Conservation (phyloP, 345 rosid genomes). For the Nephelium lappaceum region DNA sequence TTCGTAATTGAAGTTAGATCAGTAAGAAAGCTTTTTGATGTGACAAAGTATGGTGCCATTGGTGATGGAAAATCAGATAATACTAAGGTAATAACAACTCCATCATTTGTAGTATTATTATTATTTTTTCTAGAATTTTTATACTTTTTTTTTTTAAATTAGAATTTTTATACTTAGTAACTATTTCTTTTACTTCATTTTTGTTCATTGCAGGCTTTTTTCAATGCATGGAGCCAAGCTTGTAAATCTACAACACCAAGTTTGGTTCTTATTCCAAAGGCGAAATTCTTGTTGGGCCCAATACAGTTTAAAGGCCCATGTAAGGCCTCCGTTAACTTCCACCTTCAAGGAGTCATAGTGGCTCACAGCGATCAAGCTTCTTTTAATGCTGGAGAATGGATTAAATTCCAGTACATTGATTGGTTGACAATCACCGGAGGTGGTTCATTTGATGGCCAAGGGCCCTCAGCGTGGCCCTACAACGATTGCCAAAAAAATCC, state of each 20-base stretch:
- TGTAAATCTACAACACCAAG: constrained; percentile 9
- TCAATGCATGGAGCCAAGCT: constrained; percentile 20
- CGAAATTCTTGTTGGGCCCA: constrained; percentile 19
- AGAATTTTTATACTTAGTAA: too few species aligned
- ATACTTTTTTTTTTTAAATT: too few species aligned
- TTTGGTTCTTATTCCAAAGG: constrained; percentile 23
- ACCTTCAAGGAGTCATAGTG: constrained; percentile 12
- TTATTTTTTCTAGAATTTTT: too few species aligned
- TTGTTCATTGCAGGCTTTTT: constrained; percentile 17
- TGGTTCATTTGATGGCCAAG: constrained; percentile 40
- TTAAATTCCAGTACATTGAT: constrained; percentile 21
- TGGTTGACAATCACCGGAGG: constrained; percentile 22
- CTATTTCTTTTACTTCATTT: too few species aligned
- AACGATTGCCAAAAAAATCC: constrained; percentile 11
- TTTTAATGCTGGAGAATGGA: constrained; percentile 16
- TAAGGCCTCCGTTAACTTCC: constrained; percentile 17
- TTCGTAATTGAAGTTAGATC: too few species aligned
- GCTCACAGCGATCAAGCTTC: constrained; percentile 16
- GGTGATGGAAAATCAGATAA: too few species aligned
- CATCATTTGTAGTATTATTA: too few species aligned
- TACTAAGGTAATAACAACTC: too few species aligned
- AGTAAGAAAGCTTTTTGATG: too few species aligned
- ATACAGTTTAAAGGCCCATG: constrained; percentile 29
- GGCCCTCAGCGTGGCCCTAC: constrained; percentile 31
- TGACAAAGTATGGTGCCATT: too few species aligned